A percentile compares a stretch with the other conserved stretches of the same genome.
Conservation (phyloP, 768 basidiomycete genomes). For the Rhizopogon vulgaris region DNA sequence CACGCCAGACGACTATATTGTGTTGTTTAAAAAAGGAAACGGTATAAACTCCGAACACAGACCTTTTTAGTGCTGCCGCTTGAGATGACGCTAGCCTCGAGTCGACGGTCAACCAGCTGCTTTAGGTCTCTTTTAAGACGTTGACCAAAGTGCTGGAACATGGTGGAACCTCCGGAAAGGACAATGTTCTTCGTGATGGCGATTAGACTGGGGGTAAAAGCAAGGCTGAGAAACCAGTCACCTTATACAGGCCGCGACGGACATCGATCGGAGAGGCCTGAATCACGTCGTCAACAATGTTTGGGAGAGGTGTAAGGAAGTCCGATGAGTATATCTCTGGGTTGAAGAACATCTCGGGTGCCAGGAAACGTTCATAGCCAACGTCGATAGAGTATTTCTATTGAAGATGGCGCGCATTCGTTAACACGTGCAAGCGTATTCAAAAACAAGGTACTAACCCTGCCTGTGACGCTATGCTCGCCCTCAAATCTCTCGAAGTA, state of each 20-base stretch:
- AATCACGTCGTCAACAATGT: slow-evolving; percentile 95
- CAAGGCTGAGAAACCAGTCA: slow-evolving; percentile 18
- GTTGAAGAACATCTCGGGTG: slow-evolving; percentile 99
- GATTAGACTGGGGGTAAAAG: neutral
- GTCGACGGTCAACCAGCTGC: slow-evolving; percentile 85
- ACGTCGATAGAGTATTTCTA: slow-evolving; percentile 94
- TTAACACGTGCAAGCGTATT: neutral
- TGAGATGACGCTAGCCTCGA: slow-evolving; percentile 68
- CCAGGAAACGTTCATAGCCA: slow-evolving; percentile 98
- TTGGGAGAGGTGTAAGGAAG: slow-evolving; percentile 92
- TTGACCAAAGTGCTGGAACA: slow-evolving; percentile 99
- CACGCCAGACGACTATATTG: slow-evolving; percentile 85
- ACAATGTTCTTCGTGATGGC: slow-evolving; percentile 78
- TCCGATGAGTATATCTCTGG: slow-evolving; percentile 98
- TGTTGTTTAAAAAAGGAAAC: neutral
- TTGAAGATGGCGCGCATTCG: neutral
- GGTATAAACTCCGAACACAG: slow-evolving; percentile 11
- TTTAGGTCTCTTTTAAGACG: slow-evolving; percentile 94
- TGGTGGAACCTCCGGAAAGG: slow-evolving; percentile 93
- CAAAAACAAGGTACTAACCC: slow-evolving; percentile 43
- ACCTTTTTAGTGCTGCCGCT: slow-evolving; percentile 78
- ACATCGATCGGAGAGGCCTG: slow-evolving; percentile 96
- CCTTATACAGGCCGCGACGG: slow-evolving; percentile 93
- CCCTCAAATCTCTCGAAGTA: slow-evolving; percentile 92
- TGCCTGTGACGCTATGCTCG: slow-evolving; percentile 87